Evolutionary conservation across 129 eudicot genomes (phyloP), one percentile per base, ranked within the genome.

Genomic region (Tagetes erecta): DNA sequence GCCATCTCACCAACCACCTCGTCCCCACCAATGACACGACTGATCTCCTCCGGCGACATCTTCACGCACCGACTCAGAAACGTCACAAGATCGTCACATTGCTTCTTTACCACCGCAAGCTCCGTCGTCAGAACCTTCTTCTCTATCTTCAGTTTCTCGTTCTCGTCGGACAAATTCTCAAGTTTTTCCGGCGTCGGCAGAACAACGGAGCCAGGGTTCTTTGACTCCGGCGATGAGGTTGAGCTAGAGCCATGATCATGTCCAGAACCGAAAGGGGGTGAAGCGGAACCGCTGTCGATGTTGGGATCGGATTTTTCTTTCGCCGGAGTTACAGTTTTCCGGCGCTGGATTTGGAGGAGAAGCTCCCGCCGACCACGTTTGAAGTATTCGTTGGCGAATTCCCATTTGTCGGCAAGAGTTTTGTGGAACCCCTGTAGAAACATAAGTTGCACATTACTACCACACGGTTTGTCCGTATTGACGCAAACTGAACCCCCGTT

Each of bases 341-440:
- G 87, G 27, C 97, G 97, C 42, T 86, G 85, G 59, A 92, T 89
- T 0, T 70, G 65, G 14, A 73, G 71, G 63, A 92, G 89, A 14
- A 92, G 93, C 3, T 87, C 91, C 11, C 81, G 82, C 31, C 77
- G 84, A 11, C 88, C 96, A 49, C 84, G 82, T 68, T 75, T 87
- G 83, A 92, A 92, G 41, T 81, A 60, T 3, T 89, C 88, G 66
- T 92, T 92, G 46, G 89, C 87, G 68, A 92, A 92, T 71, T 92
- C 96, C 97, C 97, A 92, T 79, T 92, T 92, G 83, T 92, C 89
- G 6, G 96, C 89, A 8, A 87, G 89, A 7, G 71, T 86, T 75
- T 92, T 92, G 31, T 94, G 88, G 71, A 92, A 92, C 3, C 97
- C 97, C 97, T 92, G 87, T 41, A 49, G 36, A 71, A 36, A n/a